Evolutionary conservation across 176 grass and related monocot genomes (phyloP), one percentile per base, ranked within the genome.

Genomic region (Carex cristatella): DNA sequence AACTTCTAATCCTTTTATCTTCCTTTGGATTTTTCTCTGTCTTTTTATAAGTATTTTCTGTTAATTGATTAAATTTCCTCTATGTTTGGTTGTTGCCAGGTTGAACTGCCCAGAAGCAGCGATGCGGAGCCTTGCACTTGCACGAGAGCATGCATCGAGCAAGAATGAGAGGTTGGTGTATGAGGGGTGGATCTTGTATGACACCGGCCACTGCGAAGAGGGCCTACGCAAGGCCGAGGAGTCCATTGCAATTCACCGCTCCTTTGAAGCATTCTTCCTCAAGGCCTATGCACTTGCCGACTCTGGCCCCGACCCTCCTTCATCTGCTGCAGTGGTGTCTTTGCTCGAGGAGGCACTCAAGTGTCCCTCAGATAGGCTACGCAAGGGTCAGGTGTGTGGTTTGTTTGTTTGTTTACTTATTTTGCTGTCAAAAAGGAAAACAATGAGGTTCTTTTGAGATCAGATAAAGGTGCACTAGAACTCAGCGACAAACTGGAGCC

Each of bases 151-250:
- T 89, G 92, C 92, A 63, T 85, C 87, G 51, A 94, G 86, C 13
- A 73, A 91, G 61, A 92, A 97, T 65, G 94, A 97, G 88, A 85
- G 85, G 13, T 76, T 94, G 67, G 88, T 97, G 32, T 97, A 97
- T 56, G 94, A 97, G 86, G 94, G 94, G 79, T 97, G 94, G 94
- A 97, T 97, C 80, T 55, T 97, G 67, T 97, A 97, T 86, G 94
- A 97, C 87, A 97, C 94, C 12, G 94, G 94, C 1, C 94, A 97
- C 75, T 97, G 92, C 1, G 90, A 92, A 57, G 94, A 97, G 88
- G 94, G 94, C 53, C 79, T 97, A 64, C 88, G 85, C 57, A 97
- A 97, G 84, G 90, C 92, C 0, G 94, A 97, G 86, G 94, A 91
- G 85, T 94, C 94, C 11, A 94, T 97, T 68, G 80, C 92, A 74